Conservation (phyloP, 306 rosid species). For the Cicer bijugum region DNA sequence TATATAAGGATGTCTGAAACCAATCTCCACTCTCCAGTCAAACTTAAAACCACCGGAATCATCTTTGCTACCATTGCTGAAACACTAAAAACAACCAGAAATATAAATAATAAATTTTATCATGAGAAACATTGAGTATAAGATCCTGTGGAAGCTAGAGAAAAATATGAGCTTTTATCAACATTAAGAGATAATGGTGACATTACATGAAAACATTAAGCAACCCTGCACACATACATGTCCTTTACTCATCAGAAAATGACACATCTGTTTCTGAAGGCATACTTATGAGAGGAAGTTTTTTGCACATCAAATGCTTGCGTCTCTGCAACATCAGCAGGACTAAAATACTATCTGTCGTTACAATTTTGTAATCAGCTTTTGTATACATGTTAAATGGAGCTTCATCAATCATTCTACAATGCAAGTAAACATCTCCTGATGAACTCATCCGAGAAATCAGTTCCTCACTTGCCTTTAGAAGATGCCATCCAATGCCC, state of each 20-base stretch:
- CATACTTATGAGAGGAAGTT: constrained; percentile 56
- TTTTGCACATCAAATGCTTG: constrained; percentile 88
- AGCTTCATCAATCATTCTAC: constrained; percentile 83
- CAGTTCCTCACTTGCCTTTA: constrained; percentile 87
- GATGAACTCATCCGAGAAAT: constrained; percentile 71
- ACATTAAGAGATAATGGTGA: constrained; percentile 35
- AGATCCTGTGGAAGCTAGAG: constrained; percentile 25
- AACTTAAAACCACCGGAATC: constrained; percentile 38
- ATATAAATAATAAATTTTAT: constrained; percentile 34
- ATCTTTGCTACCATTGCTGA: constrained; percentile 50
- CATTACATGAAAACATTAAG: constrained; percentile 48
- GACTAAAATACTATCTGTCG: constrained; percentile 75
- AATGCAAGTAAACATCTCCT: constrained; percentile 81
- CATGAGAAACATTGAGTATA: constrained; percentile 31
- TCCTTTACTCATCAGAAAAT: constrained; percentile 50
- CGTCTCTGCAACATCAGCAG: constrained; percentile 85
- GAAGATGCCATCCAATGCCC: constrained; percentile 98
- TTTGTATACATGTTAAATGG: constrained; percentile 86
- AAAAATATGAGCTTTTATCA: constrained; percentile 25
- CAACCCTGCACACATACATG: constrained; percentile 34
- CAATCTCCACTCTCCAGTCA: constrained; percentile 42
- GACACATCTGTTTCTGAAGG: constrained; percentile 54
- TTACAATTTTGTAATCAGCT: constrained; percentile 72
- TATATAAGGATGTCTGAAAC: constrained; percentile 47
- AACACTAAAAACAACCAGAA: constrained; percentile 23